phyloP scores from a whole-genome alignment of 805 yeast species.

The Maudiozyma saulgeensis region DNA sequence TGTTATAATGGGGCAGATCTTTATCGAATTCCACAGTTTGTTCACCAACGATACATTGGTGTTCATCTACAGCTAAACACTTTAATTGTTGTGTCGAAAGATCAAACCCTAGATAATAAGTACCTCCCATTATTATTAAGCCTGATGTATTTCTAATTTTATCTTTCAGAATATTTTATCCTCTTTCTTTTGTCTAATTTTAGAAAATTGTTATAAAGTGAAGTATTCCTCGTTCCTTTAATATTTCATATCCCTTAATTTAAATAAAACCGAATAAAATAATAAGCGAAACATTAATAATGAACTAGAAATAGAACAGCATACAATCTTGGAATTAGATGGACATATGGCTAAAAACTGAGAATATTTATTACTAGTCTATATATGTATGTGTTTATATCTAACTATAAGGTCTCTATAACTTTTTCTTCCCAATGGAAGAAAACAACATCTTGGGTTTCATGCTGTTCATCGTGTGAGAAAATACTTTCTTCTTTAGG shows the following conservation, averaged over 20 bases:
- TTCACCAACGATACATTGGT: conserved; percentile 44
- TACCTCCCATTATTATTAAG: not conserved
- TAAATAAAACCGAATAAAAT: no score
- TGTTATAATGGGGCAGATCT: conserved; percentile 49
- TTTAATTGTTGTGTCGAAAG: conserved; percentile 85
- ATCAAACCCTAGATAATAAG: conserved; percentile 61
- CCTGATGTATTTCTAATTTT: not conserved
- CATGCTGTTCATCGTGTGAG: conserved; percentile 34
- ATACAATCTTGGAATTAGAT: no score
- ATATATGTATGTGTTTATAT: no score
- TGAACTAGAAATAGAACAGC: no score
- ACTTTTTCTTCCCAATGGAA: conserved; percentile 42
- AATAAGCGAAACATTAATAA: no score
- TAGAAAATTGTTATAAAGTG: no score
- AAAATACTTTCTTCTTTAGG: conserved; percentile 41
- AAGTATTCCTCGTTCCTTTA: no score
- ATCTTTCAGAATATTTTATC: not conserved
- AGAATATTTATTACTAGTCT: no score
- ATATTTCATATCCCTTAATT: no score
- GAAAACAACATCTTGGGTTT: conserved; percentile 44
- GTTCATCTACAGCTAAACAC: conserved; percentile 51
- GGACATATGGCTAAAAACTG: no score
- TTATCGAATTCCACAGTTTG: conserved; percentile 65
- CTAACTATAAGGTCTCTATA: not conserved
- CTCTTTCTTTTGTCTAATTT: no score